Conservation (phyloP, 805 yeast genomes). For the Saturnispora galanensis region DNA sequence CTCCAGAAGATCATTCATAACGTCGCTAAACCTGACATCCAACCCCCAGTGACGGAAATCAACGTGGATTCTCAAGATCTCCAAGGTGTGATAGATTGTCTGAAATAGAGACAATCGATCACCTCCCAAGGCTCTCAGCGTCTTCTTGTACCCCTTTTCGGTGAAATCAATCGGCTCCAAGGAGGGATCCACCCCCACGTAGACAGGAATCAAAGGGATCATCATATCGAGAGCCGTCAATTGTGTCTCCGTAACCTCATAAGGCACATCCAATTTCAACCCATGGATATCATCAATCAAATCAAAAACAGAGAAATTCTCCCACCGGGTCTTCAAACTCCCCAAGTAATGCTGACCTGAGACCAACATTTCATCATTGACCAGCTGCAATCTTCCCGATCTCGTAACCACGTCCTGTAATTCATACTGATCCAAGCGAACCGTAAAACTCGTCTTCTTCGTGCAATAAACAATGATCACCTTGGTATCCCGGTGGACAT, state of each 20-base stretch:
- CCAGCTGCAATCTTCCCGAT: conserved; percentile 13
- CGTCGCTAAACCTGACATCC: not conserved
- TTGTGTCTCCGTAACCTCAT: conserved; percentile 2
- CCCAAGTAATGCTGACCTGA: conserved; percentile 6
- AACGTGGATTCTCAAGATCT: not conserved
- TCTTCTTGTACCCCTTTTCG: conserved; percentile 1
- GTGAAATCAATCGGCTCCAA: not conserved
- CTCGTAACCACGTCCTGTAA: conserved; percentile 22
- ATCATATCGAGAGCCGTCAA: not conserved
- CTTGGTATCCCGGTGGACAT: conserved; percentile 17
- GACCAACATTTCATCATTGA: not conserved
- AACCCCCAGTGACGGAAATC: conserved; percentile 1
- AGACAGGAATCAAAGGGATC: conserved; percentile 15
- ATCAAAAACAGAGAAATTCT: not conserved
- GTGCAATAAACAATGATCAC: conserved; percentile 17
- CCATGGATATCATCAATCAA: not conserved
- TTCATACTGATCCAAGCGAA: conserved; percentile 18
- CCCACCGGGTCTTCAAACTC: not conserved
- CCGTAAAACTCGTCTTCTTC: conserved; percentile 18
- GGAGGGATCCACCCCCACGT: conserved; percentile 7
- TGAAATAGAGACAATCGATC: not conserved
- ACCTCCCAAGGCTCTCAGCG: not conserved
- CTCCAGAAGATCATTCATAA: not conserved
- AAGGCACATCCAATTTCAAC: conserved; percentile 1
- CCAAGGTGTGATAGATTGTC: conserved; percentile 2